A percentile compares a stretch with the other conserved stretches of the same genome.
phyloP scores from a whole-genome alignment of 1,139 yeast genomes.

The Protomyces macrosporus region DNA sequence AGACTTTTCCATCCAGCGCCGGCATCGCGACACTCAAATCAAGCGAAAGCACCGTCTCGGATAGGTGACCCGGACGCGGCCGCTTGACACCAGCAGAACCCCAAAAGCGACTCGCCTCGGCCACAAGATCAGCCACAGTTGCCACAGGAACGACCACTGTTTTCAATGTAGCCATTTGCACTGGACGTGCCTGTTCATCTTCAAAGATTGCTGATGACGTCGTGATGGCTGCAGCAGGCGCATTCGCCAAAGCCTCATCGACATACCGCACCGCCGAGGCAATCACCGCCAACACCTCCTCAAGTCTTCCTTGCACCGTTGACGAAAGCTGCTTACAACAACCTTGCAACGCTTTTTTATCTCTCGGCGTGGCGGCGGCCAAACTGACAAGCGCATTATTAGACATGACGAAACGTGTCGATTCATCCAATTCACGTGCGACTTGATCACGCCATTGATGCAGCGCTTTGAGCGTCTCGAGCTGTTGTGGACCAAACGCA shows the following conservation, averaged over 20 bases:
- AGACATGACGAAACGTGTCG: conserved; percentile 75
- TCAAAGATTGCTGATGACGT: background rate
- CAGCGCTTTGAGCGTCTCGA: conserved; percentile 55
- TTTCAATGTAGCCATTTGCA: background rate
- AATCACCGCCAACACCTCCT: conserved; percentile 18
- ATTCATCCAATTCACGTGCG: conserved; percentile 78
- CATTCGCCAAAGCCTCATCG: background rate
- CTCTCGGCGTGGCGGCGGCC: conserved; percentile 34
- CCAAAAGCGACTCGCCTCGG: background rate
- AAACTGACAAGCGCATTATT: conserved; percentile 68
- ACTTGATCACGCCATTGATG: conserved; percentile 76
- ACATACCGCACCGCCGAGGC: conserved; percentile 23
- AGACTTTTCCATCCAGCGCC: conserved; percentile 2
- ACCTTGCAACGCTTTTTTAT: conserved; percentile 11
- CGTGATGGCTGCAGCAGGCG: background rate
- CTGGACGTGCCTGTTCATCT: background rate
- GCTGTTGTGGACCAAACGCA: conserved; percentile 49
- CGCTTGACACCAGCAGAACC: background rate
- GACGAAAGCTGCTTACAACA: conserved; percentile 26
- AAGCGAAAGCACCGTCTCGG: background rate
- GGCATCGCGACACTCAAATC: conserved; percentile 11
- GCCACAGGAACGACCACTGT: background rate
- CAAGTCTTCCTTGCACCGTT: conserved; percentile 16
- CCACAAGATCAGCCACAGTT: background rate
- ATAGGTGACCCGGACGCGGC: background rate